A percentile compares a stretch with the other conserved stretches of the same genome.
phyloP scores from a whole-genome alignment of 2,329 filamentous ascomycete genomes.

The Aspergillus tamarii region DNA sequence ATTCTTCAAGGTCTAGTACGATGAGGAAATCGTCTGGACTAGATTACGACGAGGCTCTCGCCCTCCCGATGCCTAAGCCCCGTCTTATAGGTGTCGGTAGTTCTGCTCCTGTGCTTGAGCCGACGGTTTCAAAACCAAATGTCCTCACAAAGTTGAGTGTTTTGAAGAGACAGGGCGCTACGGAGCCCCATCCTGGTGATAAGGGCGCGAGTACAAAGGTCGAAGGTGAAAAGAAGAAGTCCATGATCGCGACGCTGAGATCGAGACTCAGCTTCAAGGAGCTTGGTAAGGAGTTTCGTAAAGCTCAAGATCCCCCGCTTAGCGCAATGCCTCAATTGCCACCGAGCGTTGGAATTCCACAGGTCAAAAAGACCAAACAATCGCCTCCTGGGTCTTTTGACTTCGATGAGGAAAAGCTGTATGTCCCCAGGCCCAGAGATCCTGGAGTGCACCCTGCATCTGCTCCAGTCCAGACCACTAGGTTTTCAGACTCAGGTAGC shows the following conservation, averaged over 20 bases:
- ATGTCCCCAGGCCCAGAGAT: constrained; percentile 19
- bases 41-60: constrained; percentile 30
- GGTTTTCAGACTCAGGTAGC: constrained; percentile 5
- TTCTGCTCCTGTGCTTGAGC: not conserved
- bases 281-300: constrained; percentile 29
- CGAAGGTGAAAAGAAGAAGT: constrained; percentile 26
- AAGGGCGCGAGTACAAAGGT: constrained; percentile 1
- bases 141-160: constrained; percentile 7
- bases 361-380: not conserved
- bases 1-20: constrained; percentile 9
- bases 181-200: constrained; percentile 16
- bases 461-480: constrained; percentile 16
- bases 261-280: constrained; percentile 37
- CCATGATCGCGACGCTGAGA: constrained; percentile 28
- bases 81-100: constrained; percentile 11
- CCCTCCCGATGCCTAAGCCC: constrained; percentile 34
- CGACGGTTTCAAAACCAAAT: not conserved
- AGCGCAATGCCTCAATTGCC: constrained; percentile 16
- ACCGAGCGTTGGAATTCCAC: not conserved
- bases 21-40: constrained; percentile 25
- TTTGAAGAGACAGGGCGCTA: constrained; percentile 22
- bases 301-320: constrained; percentile 12
- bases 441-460: constrained; percentile 16
- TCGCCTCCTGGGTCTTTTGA: constrained; percentile 7
- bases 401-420: constrained; percentile 20